Conservation (phyloP, 768 basidiomycete genomes). For the Termitomyces sp. region DNA sequence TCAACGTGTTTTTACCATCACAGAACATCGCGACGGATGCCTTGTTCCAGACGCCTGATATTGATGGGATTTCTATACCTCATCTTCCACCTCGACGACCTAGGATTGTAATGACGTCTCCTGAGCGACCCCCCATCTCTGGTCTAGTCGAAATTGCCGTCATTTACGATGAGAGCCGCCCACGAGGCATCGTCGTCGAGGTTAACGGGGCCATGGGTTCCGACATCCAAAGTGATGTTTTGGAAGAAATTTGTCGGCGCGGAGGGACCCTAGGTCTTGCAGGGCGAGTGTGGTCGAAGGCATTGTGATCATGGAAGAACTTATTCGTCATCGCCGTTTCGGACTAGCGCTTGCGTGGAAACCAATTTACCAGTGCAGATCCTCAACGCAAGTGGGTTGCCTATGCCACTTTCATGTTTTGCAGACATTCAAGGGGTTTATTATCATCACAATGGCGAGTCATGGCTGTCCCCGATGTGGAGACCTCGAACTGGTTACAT, state of each 20-base stretch:
- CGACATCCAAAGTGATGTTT: constrained; percentile 46
- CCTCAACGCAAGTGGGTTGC: too few relatives aligned
- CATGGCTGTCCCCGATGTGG: not conserved
- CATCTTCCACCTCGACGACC: constrained; percentile 37
- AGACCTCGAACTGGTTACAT: not conserved
- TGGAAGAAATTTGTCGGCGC: constrained; percentile 71
- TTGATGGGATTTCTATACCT: constrained; percentile 34
- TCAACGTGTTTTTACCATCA: constrained; percentile 62
- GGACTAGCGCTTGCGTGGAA: too few relatives aligned
- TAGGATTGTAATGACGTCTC: constrained; percentile 62
- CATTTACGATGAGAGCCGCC: constrained; percentile 51
- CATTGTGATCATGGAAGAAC: constrained; percentile 16
- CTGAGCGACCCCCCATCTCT: constrained; percentile 59
- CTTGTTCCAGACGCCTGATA: constrained; percentile 39
- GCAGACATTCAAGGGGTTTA: not conserved
- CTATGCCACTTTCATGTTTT: not conserved
- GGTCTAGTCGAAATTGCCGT: constrained; percentile 66
- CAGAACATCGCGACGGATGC: constrained; percentile 28
- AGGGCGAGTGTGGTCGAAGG: constrained; percentile 60
- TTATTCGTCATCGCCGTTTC: not conserved
- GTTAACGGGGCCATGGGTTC: constrained; percentile 55
- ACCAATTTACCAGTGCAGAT: not conserved
- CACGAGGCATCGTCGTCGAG: constrained; percentile 54
- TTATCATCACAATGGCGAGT: not conserved
- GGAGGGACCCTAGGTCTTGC: constrained; percentile 69